Evolutionary conservation across 495 filamentous ascomycete species (phyloP).

Genomic region (Podospora didyma): DNA sequence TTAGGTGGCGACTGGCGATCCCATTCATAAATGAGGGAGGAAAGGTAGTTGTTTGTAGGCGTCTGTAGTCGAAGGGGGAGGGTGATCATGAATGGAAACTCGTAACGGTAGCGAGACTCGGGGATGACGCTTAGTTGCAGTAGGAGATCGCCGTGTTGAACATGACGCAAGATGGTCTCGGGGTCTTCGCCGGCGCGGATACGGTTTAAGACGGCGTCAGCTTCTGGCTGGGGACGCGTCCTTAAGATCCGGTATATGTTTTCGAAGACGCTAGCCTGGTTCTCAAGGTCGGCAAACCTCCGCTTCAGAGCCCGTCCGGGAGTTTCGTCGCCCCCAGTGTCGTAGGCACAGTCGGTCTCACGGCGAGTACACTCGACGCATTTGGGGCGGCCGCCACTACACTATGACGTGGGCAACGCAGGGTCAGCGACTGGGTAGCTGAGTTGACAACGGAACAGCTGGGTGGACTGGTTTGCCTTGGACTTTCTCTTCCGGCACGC

Average conservation of each 20-base stretch:
- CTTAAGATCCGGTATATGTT: conserved; percentile 22
- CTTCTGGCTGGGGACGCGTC: conserved; percentile 23
- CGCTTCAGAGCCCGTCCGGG: conserved; percentile 25
- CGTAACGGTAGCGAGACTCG: conserved; percentile 25
- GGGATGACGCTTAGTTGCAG: conserved; percentile 27
- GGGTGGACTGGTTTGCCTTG: conserved; percentile 35
- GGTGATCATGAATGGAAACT: conserved; percentile 24
- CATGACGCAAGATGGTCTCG: conserved; percentile 24
- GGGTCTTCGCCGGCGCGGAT: conserved; percentile 26
- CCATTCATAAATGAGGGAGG: conserved; percentile 25
- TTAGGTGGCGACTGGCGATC: conserved; percentile 1
- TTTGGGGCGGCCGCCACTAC: conserved; percentile 23
- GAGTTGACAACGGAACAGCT: neutral
- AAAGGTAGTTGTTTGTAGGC: conserved; percentile 22
- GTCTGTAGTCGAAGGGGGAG: conserved; percentile 22
- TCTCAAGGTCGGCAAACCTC: conserved; percentile 20
- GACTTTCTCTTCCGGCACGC: conserved; percentile 53
- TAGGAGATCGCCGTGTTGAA: conserved; percentile 26
- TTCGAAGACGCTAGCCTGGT: conserved; percentile 23
- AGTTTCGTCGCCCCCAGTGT: conserved; percentile 21
- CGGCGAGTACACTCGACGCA: conserved; percentile 23
- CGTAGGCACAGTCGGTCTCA: conserved; percentile 21
- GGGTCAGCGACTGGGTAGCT: neutral
- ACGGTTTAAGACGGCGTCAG: conserved; percentile 23
- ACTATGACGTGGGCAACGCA: conserved; percentile 12